Percentiles rank a stretch among this genome's conserved stretches.
Conservation (phyloP, 106 monocot genomes). For the Allium sativum region DNA sequence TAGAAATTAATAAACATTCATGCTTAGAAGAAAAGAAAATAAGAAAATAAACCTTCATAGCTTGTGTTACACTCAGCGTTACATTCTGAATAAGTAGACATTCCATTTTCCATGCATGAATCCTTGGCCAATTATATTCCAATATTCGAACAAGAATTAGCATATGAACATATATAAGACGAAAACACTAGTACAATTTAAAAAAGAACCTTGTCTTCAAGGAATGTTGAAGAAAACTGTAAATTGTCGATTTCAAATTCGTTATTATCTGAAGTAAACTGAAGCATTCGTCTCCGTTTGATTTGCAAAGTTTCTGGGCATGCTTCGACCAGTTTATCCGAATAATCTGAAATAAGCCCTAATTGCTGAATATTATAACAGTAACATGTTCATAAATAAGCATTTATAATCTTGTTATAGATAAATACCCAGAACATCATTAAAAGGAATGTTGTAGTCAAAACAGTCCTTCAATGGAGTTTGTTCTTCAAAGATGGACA, state of each 20-base stretch:
- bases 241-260: slow-evolving; percentile 18
- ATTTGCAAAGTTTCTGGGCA: slow-evolving; percentile 37
- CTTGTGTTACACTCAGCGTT: slow-evolving; percentile 26
- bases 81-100: slow-evolving; percentile 38
- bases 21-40: background rate
- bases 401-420: background rate
- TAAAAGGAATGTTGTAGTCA: slow-evolving; percentile 28
- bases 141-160: background rate
- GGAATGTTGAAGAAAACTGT: slow-evolving; percentile 18
- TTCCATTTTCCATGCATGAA: slow-evolving; percentile 22
- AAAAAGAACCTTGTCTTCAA: slow-evolving; percentile 34
- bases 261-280: slow-evolving; percentile 40
- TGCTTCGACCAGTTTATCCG: slow-evolving; percentile 31
- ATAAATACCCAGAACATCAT: slow-evolving; percentile 29
- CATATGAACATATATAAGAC: background rate
- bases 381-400: background rate
- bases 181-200: background rate
- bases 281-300: slow-evolving; percentile 85
- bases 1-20: background rate
- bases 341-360: slow-evolving; percentile 29
- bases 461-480: slow-evolving; percentile 81
- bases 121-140: slow-evolving; percentile 27
- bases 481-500: slow-evolving; percentile 65
- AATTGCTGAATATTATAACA: background rate
- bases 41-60: slow-evolving; percentile 28